Base-by-base conservation (phyloP, 1,284 basidiomycete genomes). In the Cryptococcus jaspeensis region DNA sequence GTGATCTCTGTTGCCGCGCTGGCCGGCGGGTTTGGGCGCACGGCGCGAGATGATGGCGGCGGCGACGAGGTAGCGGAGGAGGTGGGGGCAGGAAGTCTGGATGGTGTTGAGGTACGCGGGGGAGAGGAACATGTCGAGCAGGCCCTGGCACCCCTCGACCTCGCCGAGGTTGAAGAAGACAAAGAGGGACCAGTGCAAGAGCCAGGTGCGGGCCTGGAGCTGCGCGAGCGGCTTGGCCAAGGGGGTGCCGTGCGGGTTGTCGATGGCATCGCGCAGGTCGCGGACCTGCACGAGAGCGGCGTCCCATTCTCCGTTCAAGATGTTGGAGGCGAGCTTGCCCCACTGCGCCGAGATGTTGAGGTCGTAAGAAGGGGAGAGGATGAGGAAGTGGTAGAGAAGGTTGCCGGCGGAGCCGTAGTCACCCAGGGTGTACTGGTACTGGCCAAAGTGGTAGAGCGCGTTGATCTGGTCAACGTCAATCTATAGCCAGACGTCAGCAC, bases 61-160 rank as follows among this genome's bases (percentile, higher is more conserved):
- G 16, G 89, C 87, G 20, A 92, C 87, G 61, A 98, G 86, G 82
- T 99, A 99, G 52, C 96, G 87, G 58, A 99, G 83, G 66, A 99
- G 84, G 89, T 95, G 97, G 4, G 94, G 94, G 63, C 85, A 92
- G 2, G 92, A 86, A 0, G 94, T 97, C 78, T 99, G 96, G 73
- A 99, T 94, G 23, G 95, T 97, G 82, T 96, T 96, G 75, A 99
- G 88, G 81, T 98, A 99, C 3, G 90, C 89, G 1, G 93, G 92
- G 22, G 89, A 85, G 69, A 98, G 86, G 87, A 97, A 99, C 23
- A 92, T 91, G 73, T 99, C 96, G 64, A 99, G 87, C 55, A 99
- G 86, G 40, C 91, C 85, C n/a, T 90, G 90, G 61, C 67, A 70
- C 23, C 73, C 73, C 42, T 94, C 87, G 32, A 92, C 93, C 64